These are phyloP conservation scores for Colletotrichum chrysophilum DNA, from an alignment of 2,329 filamentous ascomycete genomes.

Conservation along the genomic window DNA sequence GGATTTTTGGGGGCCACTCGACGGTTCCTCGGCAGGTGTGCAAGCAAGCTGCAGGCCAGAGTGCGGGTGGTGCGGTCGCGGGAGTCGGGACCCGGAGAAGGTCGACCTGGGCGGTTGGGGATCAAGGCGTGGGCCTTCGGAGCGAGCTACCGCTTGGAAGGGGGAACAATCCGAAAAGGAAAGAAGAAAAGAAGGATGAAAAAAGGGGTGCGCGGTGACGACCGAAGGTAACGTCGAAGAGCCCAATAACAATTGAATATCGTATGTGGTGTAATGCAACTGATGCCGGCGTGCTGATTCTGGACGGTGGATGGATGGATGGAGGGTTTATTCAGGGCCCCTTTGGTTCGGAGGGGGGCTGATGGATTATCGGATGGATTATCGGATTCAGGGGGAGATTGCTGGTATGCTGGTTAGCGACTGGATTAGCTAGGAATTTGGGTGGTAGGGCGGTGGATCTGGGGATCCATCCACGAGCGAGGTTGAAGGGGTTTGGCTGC, in stretches of 20 bases:
- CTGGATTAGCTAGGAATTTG: conserved; percentile 16
- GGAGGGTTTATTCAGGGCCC: neutral
- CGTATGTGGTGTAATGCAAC: neutral
- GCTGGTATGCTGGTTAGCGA: conserved; percentile 15
- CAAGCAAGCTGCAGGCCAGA: neutral
- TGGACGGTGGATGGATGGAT: neutral
- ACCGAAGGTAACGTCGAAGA: neutral
- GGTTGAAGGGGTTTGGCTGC: conserved; percentile 17
- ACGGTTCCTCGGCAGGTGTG: conserved; percentile 13
- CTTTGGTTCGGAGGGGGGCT: neutral
- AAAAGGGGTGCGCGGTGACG: conserved; percentile 3
- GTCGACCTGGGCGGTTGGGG: neutral
- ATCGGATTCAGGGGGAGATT: conserved; percentile 22
- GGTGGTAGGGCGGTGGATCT: conserved; percentile 16
- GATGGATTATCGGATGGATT: conserved; percentile 14
- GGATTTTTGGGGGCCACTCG: conserved; percentile 4
- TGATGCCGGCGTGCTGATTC: neutral
- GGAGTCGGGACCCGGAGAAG: conserved; percentile 1
- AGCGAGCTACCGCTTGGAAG: neutral
- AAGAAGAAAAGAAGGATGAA: neutral
- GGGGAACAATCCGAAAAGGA: neutral
- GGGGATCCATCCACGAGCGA: conserved; percentile 17
- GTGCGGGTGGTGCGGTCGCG: neutral
- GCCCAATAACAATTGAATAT: conserved; percentile 8
- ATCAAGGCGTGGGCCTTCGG: neutral